Base-by-base conservation (phyloP, 768 basidiomycete species). In the Lentinula detonsa region DNA sequence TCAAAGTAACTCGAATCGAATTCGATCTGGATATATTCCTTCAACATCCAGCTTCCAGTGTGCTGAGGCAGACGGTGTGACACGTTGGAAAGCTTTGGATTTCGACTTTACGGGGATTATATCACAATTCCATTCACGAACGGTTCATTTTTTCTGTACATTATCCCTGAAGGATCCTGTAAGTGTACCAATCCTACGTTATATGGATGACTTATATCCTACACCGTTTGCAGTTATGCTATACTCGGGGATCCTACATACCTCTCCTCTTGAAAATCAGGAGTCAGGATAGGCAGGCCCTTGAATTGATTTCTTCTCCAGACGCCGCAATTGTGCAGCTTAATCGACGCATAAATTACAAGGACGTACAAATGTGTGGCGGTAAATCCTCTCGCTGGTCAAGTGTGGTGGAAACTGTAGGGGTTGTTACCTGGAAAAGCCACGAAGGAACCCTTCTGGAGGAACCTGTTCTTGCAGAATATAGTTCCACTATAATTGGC, bases 1-100 rank as follows among this genome's bases (percentile, higher is more conserved):
- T 21, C 74, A 75, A 9, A 40, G 66, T 5, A 72, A 69, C 2
- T 59, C 68, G 23, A 69, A 75, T 35, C 18, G 23, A 11, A 9
- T 33, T 15, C 55, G 55, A 40, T 18, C 10, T 39, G 37, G 57
- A 35, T 15, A 59, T n/a, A 10, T 59, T 16, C 13, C 28, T 15
- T 7, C 43, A 34, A 13, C 13, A 7, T 11, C 35, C 15, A 43
- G 16, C n/a, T 16, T 28, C 16, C n/a, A 15, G 16, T 28, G 10
- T 5, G 54, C 16, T 34, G 33, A 5, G 16, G 57, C 45, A 7
- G 75, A 71, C 7, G 37, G n/a, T 40, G 2, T 35, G 11, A 16
- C 55, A 6, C 6, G 11, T 35, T 78, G 57, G 57, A 76, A 37
- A 46, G 65, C n/a, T 57, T 76, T 57, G 68, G 10, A 45, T 49